Evolutionary conservation across 106 monocot genomes (phyloP).

Genomic region (Platanthera guangdongensis): DNA sequence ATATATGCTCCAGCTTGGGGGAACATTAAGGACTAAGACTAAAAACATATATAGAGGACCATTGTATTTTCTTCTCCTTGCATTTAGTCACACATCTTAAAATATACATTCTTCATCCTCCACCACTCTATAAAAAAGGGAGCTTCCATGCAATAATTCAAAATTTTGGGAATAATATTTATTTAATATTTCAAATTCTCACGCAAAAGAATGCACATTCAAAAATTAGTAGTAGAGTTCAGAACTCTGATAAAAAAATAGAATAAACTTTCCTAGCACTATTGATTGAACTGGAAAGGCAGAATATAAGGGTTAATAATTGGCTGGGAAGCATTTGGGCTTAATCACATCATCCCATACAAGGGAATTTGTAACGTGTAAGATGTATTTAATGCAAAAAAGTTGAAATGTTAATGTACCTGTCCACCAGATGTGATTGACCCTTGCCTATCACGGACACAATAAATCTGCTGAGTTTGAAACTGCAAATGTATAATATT

Average conservation of each 20-base stretch:
- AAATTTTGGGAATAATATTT: too few species aligned
- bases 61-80: too few species aligned
- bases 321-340: not conserved
- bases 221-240: not conserved
- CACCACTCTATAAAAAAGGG: too few species aligned
- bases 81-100: too few species aligned
- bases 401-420: constrained; percentile 23
- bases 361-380: not conserved
- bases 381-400: not conserved
- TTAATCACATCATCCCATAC: not conserved
- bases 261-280: not conserved
- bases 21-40: too few species aligned
- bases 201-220: not conserved
- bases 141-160: too few species aligned
- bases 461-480: constrained; percentile 97
- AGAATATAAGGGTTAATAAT: not conserved
- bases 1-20: too few species aligned
- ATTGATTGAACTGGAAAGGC: not conserved
- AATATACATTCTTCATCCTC: too few species aligned
- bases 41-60: too few species aligned
- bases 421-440: constrained; percentile 71
- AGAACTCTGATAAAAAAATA: not conserved
- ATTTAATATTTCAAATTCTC: too few species aligned
- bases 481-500: constrained; percentile 42
- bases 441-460: constrained; percentile 74